phyloP scores from a whole-genome alignment of 1,284 basidiomycete genomes.

The Sporisorium exsertum region DNA sequence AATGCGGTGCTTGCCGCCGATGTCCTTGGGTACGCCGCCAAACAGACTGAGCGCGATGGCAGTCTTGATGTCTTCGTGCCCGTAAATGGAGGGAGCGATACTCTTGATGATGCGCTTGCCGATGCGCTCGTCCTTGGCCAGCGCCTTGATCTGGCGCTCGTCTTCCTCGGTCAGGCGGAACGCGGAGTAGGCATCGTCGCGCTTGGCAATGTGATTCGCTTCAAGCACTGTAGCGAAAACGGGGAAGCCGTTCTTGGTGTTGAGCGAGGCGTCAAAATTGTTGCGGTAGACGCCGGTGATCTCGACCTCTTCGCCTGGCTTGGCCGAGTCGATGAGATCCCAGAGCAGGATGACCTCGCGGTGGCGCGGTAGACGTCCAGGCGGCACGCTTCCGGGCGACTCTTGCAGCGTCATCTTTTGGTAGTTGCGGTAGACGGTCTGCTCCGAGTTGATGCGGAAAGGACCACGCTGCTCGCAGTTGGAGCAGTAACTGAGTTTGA shows the following conservation, averaged over 20 bases:
- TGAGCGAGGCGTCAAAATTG: slow-evolving; percentile 97
- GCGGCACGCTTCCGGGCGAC: slow-evolving; percentile 96
- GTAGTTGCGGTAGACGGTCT: slow-evolving; percentile 99
- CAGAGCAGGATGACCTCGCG: slow-evolving; percentile 95
- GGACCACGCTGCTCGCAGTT: slow-evolving; percentile 94
- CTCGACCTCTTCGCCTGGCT: slow-evolving; percentile 97
- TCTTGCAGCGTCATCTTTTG: slow-evolving; percentile 99
- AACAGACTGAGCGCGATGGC: slow-evolving; percentile 94
- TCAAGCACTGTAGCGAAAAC: slow-evolving; percentile 98
- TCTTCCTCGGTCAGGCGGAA: slow-evolving; percentile 97
- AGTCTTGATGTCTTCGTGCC: slow-evolving; percentile 98
- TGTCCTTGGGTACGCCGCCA: slow-evolving; percentile 91
- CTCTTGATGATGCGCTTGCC: slow-evolving; percentile 97
- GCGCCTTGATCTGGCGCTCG: slow-evolving; percentile 85
- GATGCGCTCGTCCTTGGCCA: slow-evolving; percentile 91
- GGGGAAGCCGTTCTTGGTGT: slow-evolving; percentile 98
- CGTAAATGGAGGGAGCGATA: slow-evolving; percentile 97
- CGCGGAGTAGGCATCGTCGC: slow-evolving; percentile 91
- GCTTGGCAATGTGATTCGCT: slow-evolving; percentile 89
- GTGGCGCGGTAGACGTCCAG: slow-evolving; percentile 93
- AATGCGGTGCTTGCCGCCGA: slow-evolving; percentile 94
- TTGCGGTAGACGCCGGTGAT: slow-evolving; percentile 94
- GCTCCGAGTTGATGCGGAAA: slow-evolving; percentile 95
- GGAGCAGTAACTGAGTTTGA: slow-evolving; percentile 86
- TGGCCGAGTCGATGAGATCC: slow-evolving; percentile 97